Percentiles rank a stretch among this genome's conserved stretches.
These are phyloP conservation scores for Coemansia asiatica DNA, from an alignment of 192 early-diverging fungal genomes.

Conservation along the genomic window DNA sequence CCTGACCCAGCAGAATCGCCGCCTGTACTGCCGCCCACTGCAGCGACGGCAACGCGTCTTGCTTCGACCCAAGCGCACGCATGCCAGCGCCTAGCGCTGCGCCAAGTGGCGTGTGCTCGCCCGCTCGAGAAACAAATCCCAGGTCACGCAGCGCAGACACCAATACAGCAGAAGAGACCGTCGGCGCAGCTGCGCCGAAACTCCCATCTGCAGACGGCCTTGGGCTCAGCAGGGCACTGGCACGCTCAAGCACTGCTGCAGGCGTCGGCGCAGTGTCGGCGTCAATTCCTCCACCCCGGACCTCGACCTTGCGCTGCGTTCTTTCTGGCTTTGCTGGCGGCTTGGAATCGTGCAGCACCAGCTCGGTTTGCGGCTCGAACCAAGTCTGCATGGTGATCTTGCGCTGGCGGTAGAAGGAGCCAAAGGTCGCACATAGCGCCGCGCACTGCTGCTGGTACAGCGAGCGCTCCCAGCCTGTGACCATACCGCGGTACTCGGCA, in stretches of 20 bases:
- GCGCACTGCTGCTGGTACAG: constrained; percentile 62
- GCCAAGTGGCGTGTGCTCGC: constrained; percentile 35
- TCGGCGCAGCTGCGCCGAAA: neutral
- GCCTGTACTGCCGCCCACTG: constrained; percentile 40
- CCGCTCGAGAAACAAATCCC: constrained; percentile 21
- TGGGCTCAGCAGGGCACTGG: neutral
- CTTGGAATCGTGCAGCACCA: constrained; percentile 43
- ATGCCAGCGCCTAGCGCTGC: constrained; percentile 24
- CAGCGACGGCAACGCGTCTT: constrained; percentile 5
- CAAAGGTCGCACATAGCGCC: constrained; percentile 59
- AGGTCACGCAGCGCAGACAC: constrained; percentile 26
- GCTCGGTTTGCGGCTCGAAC: constrained; percentile 53
- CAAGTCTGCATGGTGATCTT: constrained; percentile 66
- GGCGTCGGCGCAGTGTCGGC: constrained; percentile 1
- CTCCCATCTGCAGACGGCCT: neutral
- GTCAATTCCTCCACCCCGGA: neutral
- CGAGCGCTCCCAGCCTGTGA: constrained; percentile 58
- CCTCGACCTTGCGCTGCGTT: neutral
- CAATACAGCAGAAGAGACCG: constrained; percentile 11
- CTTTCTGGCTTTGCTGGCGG: constrained; percentile 5
- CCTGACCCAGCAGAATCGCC: constrained; percentile 35
- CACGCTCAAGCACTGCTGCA: constrained; percentile 2
- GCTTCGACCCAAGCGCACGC: constrained; percentile 18
- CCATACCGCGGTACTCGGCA: constrained; percentile 66
- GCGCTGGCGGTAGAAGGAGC: constrained; percentile 66